A percentile compares a stretch with the other conserved stretches of the same genome.
phyloP scores from a whole-genome alignment of 371 early-diverging fungal species.

The Haplosporangium sp. region DNA sequence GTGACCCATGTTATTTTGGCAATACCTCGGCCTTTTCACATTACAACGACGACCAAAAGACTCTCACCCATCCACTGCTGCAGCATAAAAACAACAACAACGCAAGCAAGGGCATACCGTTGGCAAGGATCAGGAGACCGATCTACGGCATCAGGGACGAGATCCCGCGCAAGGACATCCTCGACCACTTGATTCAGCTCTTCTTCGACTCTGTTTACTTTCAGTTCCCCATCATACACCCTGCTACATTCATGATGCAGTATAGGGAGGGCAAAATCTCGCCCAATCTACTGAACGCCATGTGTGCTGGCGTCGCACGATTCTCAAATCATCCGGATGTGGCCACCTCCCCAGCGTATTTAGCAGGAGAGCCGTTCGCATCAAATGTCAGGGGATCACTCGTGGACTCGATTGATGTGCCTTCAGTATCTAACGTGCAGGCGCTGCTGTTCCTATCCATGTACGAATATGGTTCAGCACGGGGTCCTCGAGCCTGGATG shows the following conservation, averaged over 20 bases:
- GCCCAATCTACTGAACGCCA: constrained; percentile 43
- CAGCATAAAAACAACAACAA: neutral
- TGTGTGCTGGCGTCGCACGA: constrained; percentile 56
- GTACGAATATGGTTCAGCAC: constrained; percentile 71
- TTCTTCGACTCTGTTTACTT: constrained; percentile 68
- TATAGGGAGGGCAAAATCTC: constrained; percentile 48
- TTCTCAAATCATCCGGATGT: constrained; percentile 56
- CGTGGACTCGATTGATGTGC: constrained; percentile 60
- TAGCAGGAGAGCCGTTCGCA: constrained; percentile 57
- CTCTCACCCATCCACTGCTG: neutral
- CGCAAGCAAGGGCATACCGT: neutral
- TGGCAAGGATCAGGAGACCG: constrained; percentile 19
- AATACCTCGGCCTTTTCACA: constrained; percentile 24
- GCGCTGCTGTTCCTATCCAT: constrained; percentile 64
- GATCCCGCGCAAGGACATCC: constrained; percentile 62
- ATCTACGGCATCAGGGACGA: constrained; percentile 47
- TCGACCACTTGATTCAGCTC: constrained; percentile 62
- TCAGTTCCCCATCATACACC: constrained; percentile 66
- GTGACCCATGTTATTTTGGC: constrained; percentile 39
- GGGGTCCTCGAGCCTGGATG: constrained; percentile 74
- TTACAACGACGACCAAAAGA: neutral
- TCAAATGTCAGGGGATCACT: constrained; percentile 39
- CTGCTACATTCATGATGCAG: constrained; percentile 53
- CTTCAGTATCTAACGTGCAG: constrained; percentile 63
- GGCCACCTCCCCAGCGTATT: constrained; percentile 37